A percentile compares a stretch with the other conserved stretches of the same genome.
phyloP scores from a whole-genome alignment of 805 yeast genomes.

The Deakozyma indianensis region DNA sequence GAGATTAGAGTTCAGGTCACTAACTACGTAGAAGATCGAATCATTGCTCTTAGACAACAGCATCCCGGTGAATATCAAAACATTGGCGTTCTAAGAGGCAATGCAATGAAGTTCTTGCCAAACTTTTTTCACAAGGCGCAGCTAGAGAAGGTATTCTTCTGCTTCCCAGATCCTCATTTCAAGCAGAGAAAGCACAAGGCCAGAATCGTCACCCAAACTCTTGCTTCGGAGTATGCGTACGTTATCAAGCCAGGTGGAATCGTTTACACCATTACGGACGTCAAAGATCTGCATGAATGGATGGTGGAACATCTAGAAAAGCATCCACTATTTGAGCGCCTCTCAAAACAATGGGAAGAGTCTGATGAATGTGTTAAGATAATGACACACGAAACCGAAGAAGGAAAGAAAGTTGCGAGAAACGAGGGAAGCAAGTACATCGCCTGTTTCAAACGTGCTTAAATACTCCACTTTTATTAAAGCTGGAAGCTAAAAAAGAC shows the following conservation, averaged over 20 bases:
- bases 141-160: slow-evolving; percentile 83
- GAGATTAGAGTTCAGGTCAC: slow-evolving; percentile 97
- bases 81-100: slow-evolving; percentile 81
- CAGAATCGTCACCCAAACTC: slow-evolving; percentile 79
- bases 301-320: slow-evolving; percentile 84
- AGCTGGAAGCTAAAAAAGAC: neutral
- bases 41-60: slow-evolving; percentile 69
- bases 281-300: slow-evolving; percentile 85
- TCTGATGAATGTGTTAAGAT: slow-evolving; percentile 69
- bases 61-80: slow-evolving; percentile 49
- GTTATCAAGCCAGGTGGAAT: slow-evolving; percentile 78
- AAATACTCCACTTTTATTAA: too few species aligned
- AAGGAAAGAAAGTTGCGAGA: slow-evolving; percentile 90
- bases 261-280: slow-evolving; percentile 91
- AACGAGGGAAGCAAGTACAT: slow-evolving; percentile 77
- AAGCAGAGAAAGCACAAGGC: slow-evolving; percentile 96
- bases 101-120: slow-evolving; percentile 94
- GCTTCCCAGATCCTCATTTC: slow-evolving; percentile 99
- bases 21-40: slow-evolving; percentile 89
- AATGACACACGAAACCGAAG: slow-evolving; percentile 92
- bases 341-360: slow-evolving; percentile 64
- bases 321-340: slow-evolving; percentile 83
- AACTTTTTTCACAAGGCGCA: slow-evolving; percentile 80
- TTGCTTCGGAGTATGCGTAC: slow-evolving; percentile 84
- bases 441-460: slow-evolving; percentile 72